Base-by-base conservation (phyloP, 2,329 filamentous ascomycete species). In the Arthrinium puccinioides region DNA sequence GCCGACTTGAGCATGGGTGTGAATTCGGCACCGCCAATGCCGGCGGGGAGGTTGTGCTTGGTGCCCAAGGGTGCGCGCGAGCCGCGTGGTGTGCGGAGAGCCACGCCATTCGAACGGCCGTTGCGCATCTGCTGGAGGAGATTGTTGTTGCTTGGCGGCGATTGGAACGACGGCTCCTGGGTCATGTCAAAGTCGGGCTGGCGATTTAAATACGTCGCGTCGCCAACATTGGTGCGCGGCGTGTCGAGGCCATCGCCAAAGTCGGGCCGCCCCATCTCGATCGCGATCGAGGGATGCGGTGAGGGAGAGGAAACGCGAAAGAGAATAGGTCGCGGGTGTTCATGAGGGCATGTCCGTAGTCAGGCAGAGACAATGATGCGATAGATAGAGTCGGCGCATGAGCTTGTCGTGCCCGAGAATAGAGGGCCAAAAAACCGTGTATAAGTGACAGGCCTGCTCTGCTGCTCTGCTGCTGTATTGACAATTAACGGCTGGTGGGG, bases 1-100 rank as follows among this genome's bases (percentile, higher is more conserved):
- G 74, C 79, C 18, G 68, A 87, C 61, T 94, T 95, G 56, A 98
- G 77, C 49, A 98, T 68, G 0, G 94, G 92, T 1, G 92, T 98
- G 59, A 98, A 98, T 53, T 98, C 94, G 50, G 80, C 82, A 37
- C 76, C 77, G 30, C 70, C 75, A 28, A 81, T 63, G 45, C 74
- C 73, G 25, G 71, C 68, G 16, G 82, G 83, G 16, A 87, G 69
- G 51, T 87, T 92, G 51, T 77, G 77, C 48, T 79, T 74, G 59
- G 85, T 78, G 43, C 76, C 74, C 28, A 95, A 72, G 15, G 83
- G 79, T 14, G 80, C 76, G 45, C 85, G 80, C 30, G 50, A 63
- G 39, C 75, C 74, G 44, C 82, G 79, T 21, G 90, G 90, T 36
- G 90, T 95, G 52, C 76, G 73, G 45, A 87, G 63, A 55, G 63